Evolutionary conservation across 2,329 filamentous ascomycete species (phyloP).

Genomic region (Bretziella fagacearum): DNA sequence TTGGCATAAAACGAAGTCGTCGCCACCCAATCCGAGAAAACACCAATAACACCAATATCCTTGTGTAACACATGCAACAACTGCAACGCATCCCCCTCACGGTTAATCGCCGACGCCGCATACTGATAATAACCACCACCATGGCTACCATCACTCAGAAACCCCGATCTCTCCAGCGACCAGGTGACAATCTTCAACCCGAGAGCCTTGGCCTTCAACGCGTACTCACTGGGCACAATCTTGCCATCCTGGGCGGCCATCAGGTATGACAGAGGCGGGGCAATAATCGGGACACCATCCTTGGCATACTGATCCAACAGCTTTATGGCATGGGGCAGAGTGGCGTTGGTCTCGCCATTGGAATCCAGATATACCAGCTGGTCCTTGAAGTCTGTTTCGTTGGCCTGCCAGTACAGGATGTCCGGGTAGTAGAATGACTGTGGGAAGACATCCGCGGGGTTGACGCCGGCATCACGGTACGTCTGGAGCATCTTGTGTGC

Average conservation of each 20-base stretch:
- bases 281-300: slow-evolving; percentile 44
- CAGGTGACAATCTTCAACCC: slow-evolving; percentile 51
- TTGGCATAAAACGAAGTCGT: slow-evolving; percentile 57
- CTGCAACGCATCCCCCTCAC: slow-evolving; percentile 49
- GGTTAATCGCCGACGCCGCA: slow-evolving; percentile 36
- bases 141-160: slow-evolving; percentile 32
- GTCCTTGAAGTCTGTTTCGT: slow-evolving; percentile 40
- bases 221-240: slow-evolving; percentile 48
- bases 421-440: slow-evolving; percentile 51
- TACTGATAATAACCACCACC: slow-evolving; percentile 40
- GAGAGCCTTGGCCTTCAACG: slow-evolving; percentile 39
- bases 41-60: slow-evolving; percentile 41
- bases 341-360: slow-evolving; percentile 35
- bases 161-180: slow-evolving; percentile 50
- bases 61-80: slow-evolving; percentile 47
- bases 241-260: slow-evolving; percentile 33
- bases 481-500: slow-evolving; percentile 48
- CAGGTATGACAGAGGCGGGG: slow-evolving; percentile 46
- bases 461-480: slow-evolving; percentile 36
- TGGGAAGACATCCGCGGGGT: slow-evolving; percentile 37
- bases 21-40: slow-evolving; percentile 55
- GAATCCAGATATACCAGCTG: slow-evolving; percentile 51
- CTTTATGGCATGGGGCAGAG: slow-evolving; percentile 35
- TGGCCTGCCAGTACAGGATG: slow-evolving; percentile 48
- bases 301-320: slow-evolving; percentile 38